Base-by-base conservation (phyloP, 2,329 filamentous ascomycete genomes). In the Talaromyces sp. region DNA sequence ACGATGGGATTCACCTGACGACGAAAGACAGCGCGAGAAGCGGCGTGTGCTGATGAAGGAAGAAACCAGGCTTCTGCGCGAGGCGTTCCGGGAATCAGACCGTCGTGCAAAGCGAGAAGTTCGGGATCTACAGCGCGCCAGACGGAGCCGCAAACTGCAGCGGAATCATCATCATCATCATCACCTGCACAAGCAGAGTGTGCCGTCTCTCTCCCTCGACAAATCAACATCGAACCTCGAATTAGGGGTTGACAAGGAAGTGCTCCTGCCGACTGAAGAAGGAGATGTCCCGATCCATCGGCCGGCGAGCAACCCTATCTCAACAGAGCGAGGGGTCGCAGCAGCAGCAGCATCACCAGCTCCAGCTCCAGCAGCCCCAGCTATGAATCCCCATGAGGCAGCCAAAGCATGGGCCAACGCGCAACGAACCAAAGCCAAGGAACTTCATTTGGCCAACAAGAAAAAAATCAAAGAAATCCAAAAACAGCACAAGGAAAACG, bases 21-120 rank as follows among this genome's bases (percentile, higher is more conserved):
- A 73, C 58, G 69, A 69, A 24, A 64, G 70, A 50, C 69, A 69
- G 7, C 69, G 69, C 43, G 64, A 27, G 65, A 65, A 1, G 69
- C 54, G 75, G 29, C 66, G 65, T 19, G 67, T 66, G 3, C 69
- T 70, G 1, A 64, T 75, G 58, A 76, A 75, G 59, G 69, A 71
- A 50, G 74, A 77, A 62, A 66, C 74, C 57, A 67, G 68, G n/a
- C 68, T 69, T 1, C 72, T 74, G 6, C 71, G 69, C 50, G 70
- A 75, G 54, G 73, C 73, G 3, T 77, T 77, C 61, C 65, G 69
- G 10, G 70, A 73, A 9, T 65, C 75, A 6, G 62, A 73, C 17
- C 67, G 68, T 3, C 70, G 73, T 4, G 73, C 74, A 0, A 66
- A 73, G n/a, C 69, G 73, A 8, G 74, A 75, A 60, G 68, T 73